Conservation (phyloP, 2,329 filamentous ascomycete genomes). For the Alternaria incomplexa region DNA sequence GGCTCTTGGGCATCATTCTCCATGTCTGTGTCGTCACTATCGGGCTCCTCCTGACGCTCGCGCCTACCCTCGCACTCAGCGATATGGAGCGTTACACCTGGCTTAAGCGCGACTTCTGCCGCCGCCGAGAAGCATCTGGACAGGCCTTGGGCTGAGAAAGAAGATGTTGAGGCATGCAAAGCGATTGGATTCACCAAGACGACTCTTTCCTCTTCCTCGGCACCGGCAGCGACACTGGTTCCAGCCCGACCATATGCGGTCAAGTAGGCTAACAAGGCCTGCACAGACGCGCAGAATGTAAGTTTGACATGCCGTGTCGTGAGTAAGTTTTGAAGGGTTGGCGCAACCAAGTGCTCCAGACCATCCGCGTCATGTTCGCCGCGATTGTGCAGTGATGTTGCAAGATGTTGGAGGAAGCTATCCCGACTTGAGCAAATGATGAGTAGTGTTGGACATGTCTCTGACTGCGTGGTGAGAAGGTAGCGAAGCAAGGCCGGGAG, state of each 20-base stretch:
- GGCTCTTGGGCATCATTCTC: slow-evolving; percentile 24
- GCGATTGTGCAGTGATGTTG: slow-evolving; percentile 53
- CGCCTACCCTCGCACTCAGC: slow-evolving; percentile 45
- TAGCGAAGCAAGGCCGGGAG: slow-evolving; percentile 65
- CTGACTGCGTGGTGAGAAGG: slow-evolving; percentile 59
- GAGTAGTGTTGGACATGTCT: slow-evolving; percentile 67
- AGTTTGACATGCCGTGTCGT: slow-evolving; percentile 72
- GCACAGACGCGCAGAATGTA: slow-evolving; percentile 75
- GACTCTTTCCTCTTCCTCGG: slow-evolving; percentile 47
- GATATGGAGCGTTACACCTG: slow-evolving; percentile 48
- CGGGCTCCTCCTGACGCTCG: slow-evolving; percentile 53
- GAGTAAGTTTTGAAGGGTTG: slow-evolving; percentile 72
- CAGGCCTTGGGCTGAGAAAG: slow-evolving; percentile 78
- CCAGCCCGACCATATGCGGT: slow-evolving; percentile 51
- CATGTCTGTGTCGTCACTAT: slow-evolving; percentile 60
- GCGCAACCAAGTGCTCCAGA: slow-evolving; percentile 58
- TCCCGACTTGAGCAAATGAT: slow-evolving; percentile 72
- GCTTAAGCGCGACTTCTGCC: slow-evolving; percentile 63
- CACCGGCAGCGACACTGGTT: slow-evolving; percentile 10
- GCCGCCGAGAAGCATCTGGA: slow-evolving; percentile 66
- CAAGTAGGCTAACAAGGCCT: slow-evolving; percentile 78
- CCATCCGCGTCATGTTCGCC: slow-evolving; percentile 10
- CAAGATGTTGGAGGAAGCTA: slow-evolving; percentile 68
- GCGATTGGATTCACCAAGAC: slow-evolving; percentile 70
- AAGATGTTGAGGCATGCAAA: slow-evolving; percentile 70